These are phyloP conservation scores for Neurospora sp. DNA, from an alignment of 495 filamentous ascomycete genomes.

Conservation along the genomic window DNA sequence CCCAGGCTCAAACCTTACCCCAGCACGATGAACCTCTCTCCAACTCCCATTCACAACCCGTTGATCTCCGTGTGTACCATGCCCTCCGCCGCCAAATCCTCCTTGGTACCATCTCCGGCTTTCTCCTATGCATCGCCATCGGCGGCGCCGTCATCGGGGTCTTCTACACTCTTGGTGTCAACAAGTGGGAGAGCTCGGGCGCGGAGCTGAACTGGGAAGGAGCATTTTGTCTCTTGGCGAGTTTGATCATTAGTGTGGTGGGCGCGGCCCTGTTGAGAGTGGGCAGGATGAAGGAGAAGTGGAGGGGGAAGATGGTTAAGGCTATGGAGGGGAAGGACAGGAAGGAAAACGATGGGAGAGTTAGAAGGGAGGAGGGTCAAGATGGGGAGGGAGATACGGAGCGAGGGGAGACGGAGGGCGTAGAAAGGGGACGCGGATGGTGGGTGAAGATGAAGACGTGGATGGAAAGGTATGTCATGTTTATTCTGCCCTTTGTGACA, in stretches of 20 bases:
- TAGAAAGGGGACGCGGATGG: not conserved
- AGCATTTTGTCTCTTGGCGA: slow-evolving; percentile 57
- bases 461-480: slow-evolving; percentile 72
- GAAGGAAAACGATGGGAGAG: slow-evolving; percentile 1
- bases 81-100: not conserved
- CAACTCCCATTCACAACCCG: not conserved
- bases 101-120: slow-evolving; percentile 49
- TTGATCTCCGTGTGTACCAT: not conserved
- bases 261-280: slow-evolving; percentile 73
- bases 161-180: slow-evolving; percentile 62
- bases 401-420: slow-evolving; percentile 6
- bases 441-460: slow-evolving; percentile 43
- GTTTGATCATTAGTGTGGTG: slow-evolving; percentile 68
- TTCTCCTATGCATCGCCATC: slow-evolving; percentile 57
- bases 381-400: slow-evolving; percentile 9
- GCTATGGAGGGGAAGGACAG: slow-evolving; percentile 44
- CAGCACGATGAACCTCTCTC: not conserved
- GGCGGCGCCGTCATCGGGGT: slow-evolving; percentile 67
- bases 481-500: slow-evolving; percentile 71
- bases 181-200: slow-evolving; percentile 48
- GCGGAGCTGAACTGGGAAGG: slow-evolving; percentile 70
- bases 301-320: slow-evolving; percentile 66
- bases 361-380: not conserved
- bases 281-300: slow-evolving; percentile 76
- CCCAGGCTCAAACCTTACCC: not conserved